Base-by-base conservation (phyloP, 192 early-diverging fungal genomes). In the Coemansia nantahalensis region DNA sequence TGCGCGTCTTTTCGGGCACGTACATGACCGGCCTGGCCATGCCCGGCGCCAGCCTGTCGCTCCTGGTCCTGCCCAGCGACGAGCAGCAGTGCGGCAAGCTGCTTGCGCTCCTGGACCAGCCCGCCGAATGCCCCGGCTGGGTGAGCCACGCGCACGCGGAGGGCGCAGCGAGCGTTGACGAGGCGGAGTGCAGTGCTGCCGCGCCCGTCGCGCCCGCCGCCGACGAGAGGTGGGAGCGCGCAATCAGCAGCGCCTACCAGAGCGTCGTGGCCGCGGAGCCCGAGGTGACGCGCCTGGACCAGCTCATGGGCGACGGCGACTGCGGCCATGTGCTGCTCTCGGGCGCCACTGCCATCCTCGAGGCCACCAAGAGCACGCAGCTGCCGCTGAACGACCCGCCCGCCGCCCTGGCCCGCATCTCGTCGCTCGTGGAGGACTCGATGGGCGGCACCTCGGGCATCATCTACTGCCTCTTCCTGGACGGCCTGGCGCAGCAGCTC, bases 21-120 rank as follows among this genome's bases (percentile, higher is more conserved):
- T 88, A 86, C 35, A 88, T 93, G 83, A 90, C 89, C 0, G 82
- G 83, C 0, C 72, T 93, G 39, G 86, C 90, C 10, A 93, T 93
- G 90, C 82, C 85, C 14, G 90, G 90, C 10, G 58, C 79, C 26
- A 89, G 86, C 45, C 59, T 92, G 23, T 83, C 88, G 6, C 56
- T 91, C 8, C 57, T 92, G 11, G 70, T 71, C 4, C 48, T 87
- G n/a, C 81, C 84, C 0, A 65, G 81, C 9, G 54, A 80, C 12
- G 50, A 67, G 7, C 30, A 18, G 1, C 39, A 51, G 28, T 44
- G 44, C n/a, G 37, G 55, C 18, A 51, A 65, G 23, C 24, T 87
- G 4, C 45, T 86, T 12, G 47, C 63, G 1, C 52, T 79, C 26
- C 52, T 86, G 9, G 90, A 91, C 61, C 36, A 64, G 36, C 76